These are phyloP conservation scores for Aegilops bicornis DNA, from an alignment of 176 grass and related monocot species.

Conservation along the genomic window DNA sequence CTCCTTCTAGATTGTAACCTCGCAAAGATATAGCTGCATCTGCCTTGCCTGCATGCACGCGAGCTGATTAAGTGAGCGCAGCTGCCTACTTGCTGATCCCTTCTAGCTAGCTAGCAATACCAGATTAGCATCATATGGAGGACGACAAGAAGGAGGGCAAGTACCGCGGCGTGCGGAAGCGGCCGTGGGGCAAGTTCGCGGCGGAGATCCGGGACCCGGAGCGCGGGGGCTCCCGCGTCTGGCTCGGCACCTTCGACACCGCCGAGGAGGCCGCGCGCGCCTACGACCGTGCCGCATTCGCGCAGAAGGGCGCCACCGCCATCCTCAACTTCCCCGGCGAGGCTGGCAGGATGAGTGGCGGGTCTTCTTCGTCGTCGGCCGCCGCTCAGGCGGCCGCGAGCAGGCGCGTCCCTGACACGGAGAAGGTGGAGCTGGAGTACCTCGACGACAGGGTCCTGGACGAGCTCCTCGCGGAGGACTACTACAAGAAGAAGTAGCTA, in stretches of 20 bases:
- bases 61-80: no score
- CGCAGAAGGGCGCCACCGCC: constrained; percentile 61
- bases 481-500: constrained; percentile 24
- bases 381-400: constrained; percentile 24
- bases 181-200: constrained; percentile 86
- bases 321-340: constrained; percentile 74
- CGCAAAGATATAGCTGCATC: neutral
- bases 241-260: constrained; percentile 95
- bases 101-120: neutral
- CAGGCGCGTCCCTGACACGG: neutral
- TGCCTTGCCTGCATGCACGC: neutral
- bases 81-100: no score
- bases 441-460: constrained; percentile 67
- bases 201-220: constrained; percentile 89
- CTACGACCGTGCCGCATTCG: constrained; percentile 71
- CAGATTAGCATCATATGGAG: constrained; percentile 31
- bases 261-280: constrained; percentile 91
- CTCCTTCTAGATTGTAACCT: neutral
- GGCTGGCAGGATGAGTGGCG: constrained; percentile 4
- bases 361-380: constrained; percentile 27
- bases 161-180: constrained; percentile 86
- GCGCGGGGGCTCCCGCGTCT: constrained; percentile 58
- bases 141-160: constrained; percentile 53
- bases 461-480: constrained; percentile 44
- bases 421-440: constrained; percentile 68